A percentile compares a stretch with the other conserved stretches of the same genome.
Evolutionary conservation across 2,329 filamentous ascomycete genomes (phyloP).

Genomic region (Trichoderma asperellum): DNA sequence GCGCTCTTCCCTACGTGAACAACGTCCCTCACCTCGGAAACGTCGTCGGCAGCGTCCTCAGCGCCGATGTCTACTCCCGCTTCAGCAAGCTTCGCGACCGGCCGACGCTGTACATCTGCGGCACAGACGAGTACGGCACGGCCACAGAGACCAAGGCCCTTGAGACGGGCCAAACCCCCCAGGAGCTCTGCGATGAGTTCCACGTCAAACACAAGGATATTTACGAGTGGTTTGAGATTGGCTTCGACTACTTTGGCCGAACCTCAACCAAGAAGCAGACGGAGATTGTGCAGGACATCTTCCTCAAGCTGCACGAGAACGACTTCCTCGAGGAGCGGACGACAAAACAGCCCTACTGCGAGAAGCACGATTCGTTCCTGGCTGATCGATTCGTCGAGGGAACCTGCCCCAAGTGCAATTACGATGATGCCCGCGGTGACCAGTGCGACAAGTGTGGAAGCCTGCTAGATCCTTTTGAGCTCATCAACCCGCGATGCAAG

Average conservation of each 20-base stretch:
- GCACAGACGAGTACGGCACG: conserved; percentile 88
- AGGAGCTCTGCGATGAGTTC: conserved; percentile 89
- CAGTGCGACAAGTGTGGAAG: conserved; percentile 77
- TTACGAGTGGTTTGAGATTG: conserved; percentile 95
- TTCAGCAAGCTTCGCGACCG: conserved; percentile 80
- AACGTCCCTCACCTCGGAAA: conserved; percentile 85
- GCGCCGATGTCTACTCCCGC: conserved; percentile 82
- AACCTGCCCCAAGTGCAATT: conserved; percentile 73
- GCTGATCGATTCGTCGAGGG: conserved; percentile 88
- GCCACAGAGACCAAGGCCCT: conserved; percentile 95
- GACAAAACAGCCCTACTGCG: conserved; percentile 89
- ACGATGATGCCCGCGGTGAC: conserved; percentile 72
- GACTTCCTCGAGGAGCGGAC: conserved; percentile 85
- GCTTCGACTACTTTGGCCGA: conserved; percentile 92
- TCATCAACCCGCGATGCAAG: conserved; percentile 89
- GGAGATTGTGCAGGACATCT: conserved; percentile 90
- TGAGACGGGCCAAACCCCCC: conserved; percentile 80
- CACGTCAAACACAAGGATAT: conserved; percentile 86
- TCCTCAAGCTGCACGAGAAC: conserved; percentile 83
- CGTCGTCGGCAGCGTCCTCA: conserved; percentile 83
- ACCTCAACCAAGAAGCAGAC: conserved; percentile 90
- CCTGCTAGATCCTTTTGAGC: conserved; percentile 71
- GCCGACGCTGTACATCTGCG: conserved; percentile 83
- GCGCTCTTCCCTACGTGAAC: conserved; percentile 81
- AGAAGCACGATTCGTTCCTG: conserved; percentile 73